Percentiles rank a stretch among this genome's conserved stretches.
phyloP scores from a whole-genome alignment of 345 rosid species.

The Nasturtium officinale region DNA sequence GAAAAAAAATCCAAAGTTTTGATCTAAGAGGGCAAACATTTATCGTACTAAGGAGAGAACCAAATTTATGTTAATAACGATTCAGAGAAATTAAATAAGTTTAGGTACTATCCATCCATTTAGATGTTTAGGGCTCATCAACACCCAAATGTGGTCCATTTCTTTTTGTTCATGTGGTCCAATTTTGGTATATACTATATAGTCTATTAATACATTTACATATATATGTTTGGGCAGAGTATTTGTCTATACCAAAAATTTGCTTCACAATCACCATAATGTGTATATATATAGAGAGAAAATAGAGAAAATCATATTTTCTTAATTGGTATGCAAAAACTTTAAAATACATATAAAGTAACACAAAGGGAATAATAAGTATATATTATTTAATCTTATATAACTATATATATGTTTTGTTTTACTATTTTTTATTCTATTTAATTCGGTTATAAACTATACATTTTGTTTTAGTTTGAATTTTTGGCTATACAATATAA shows the following conservation, averaged over 20 bases:
- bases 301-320: too few relatives aligned
- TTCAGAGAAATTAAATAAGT: constrained; percentile 44
- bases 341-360: too few relatives aligned
- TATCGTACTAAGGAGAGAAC: constrained; percentile 40
- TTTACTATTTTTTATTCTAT: not conserved
- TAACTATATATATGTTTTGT: not conserved
- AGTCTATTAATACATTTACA: constrained; percentile 25
- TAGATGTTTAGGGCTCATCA: constrained; percentile 47
- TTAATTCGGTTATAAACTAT: not conserved
- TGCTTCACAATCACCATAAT: constrained; percentile 8
- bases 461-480: not conserved
- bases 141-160: constrained; percentile 45
- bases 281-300: too few relatives aligned
- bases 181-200: constrained; percentile 46
- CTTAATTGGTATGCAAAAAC: too few relatives aligned
- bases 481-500: not conserved
- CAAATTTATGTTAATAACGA: constrained; percentile 45
- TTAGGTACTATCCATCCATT: constrained; percentile 44
- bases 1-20: constrained; percentile 37
- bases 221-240: constrained; percentile 24
- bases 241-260: constrained; percentile 19
- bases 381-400: not conserved
- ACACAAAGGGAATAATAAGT: too few relatives aligned
- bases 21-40: constrained; percentile 44
- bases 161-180: constrained; percentile 46